phyloP scores from a whole-genome alignment of 176 grass and related monocot genomes.

The Triticum turgidum region DNA sequence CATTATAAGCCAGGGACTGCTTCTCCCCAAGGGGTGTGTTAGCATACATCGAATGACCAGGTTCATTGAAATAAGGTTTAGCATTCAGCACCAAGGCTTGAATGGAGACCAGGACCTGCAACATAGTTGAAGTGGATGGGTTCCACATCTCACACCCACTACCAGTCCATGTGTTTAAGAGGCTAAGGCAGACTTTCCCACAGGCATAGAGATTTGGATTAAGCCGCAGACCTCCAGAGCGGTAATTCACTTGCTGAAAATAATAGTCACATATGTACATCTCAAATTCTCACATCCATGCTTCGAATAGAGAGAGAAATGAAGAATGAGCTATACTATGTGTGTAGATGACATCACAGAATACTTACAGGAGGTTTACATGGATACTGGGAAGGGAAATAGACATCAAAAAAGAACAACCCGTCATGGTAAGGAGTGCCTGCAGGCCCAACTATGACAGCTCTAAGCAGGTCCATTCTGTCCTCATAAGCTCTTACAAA shows the following conservation, averaged over 20 bases:
- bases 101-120: constrained; percentile 76
- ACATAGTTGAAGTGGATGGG: constrained; percentile 55
- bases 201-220: constrained; percentile 82
- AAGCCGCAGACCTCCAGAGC: constrained; percentile 69
- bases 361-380: constrained; percentile 59
- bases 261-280: constrained; percentile 11
- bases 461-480: constrained; percentile 88
- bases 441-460: constrained; percentile 70
- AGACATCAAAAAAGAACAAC: constrained; percentile 81
- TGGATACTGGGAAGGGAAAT: constrained; percentile 74
- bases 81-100: constrained; percentile 82
- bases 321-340: constrained; percentile 10
- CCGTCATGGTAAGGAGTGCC: constrained; percentile 89
- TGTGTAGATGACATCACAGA: constrained; percentile 14
- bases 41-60: constrained; percentile 35
- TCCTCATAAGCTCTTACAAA: constrained; percentile 82
- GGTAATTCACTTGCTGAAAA: constrained; percentile 79
- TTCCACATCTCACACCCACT: constrained; percentile 72
- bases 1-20: constrained; percentile 62
- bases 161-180: constrained; percentile 75
- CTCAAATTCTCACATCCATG: background rate
- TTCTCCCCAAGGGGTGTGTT: constrained; percentile 54
- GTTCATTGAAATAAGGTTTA: constrained; percentile 84
- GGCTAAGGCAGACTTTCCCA: constrained; percentile 85
- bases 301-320: constrained; percentile 22